Evolutionary conservation across 371 early-diverging fungal species (phyloP), one percentile per base, ranked within the genome.

Genomic region (Mortierella polycephala): DNA sequence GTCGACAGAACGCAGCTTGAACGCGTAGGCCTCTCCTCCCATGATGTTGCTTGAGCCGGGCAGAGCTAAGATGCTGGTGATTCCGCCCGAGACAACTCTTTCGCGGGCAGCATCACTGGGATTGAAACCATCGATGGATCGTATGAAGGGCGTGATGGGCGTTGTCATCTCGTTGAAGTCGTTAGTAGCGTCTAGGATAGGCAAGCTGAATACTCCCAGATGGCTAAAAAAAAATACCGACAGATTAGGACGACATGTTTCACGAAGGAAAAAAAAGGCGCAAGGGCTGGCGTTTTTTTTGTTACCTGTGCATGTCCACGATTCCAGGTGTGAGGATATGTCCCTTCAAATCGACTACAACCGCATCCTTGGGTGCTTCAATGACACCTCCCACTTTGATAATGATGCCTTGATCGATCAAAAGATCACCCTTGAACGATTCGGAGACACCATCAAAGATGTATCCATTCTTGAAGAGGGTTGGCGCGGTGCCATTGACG

Each of bases 1-100:
- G 14, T 82, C 63, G 2, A 85, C 76, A 9, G 83, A 81, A 5
- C 90, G 87, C 46, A 88, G 63, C 67, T 93, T 92, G 71, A 92
- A 82, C 7, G 87, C 88, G 56, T 83, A 87, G 8, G 92, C 93
- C 69, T 93, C 92, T 50, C 94, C 94, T n/a, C 94, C 95, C 89
- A 94, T 92, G 37, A 90, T 40, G 65, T 92, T 92, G 16, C 84
- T 87, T 18, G 90, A 90, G 3, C 95, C 95, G 21, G 95, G 94
- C 1, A 95, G 77, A 49, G 91, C 85, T n/a, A 95, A 75, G 5
- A 86, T 82, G 1, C 93, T 92, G 3, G 95, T 93, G 50, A 95
- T 85, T 47, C 95, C 95, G 20, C 95, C 95, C 16, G 91, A 88
- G 5, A 88, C 82, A 16, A 91, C 86, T 9, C 89, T 75, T 21